Percentiles rank a stretch among this genome's conserved stretches.
These are phyloP conservation scores for Syzygium aqueum DNA, from an alignment of 345 rosid genomes.

Conservation along the genomic window DNA sequence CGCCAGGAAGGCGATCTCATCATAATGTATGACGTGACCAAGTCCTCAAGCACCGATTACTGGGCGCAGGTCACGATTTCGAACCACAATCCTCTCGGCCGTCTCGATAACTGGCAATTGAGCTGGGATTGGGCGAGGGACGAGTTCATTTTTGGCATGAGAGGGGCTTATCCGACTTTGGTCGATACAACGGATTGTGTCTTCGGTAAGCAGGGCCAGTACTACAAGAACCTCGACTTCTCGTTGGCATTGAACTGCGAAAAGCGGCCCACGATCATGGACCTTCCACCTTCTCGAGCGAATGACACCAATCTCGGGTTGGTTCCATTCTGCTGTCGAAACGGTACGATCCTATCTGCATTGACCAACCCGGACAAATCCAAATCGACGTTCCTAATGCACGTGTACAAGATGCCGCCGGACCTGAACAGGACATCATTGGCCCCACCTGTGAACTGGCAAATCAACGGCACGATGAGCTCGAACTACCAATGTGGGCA, in stretches of 20 bases:
- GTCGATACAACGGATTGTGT: conserved; percentile 31
- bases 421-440: conserved; percentile 30
- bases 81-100: conserved; percentile 32
- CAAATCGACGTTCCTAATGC: conserved; percentile 26
- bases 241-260: conserved; percentile 32
- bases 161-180: conserved; percentile 30
- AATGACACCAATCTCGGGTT: conserved; percentile 31
- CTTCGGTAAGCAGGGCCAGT: conserved; percentile 28
- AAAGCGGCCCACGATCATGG: conserved; percentile 28
- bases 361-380: conserved; percentile 27
- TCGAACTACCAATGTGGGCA: conserved; percentile 30
- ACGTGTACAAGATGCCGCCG: conserved; percentile 49
- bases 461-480: conserved; percentile 25
- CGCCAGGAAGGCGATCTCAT: conserved; percentile 35
- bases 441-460: conserved; percentile 40
- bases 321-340: conserved; percentile 40
- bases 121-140: conserved; percentile 57
- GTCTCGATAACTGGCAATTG: conserved; percentile 51
- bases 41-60: conserved; percentile 15
- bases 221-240: conserved; percentile 23
- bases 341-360: conserved; percentile 33
- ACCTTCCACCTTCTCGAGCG: conserved; percentile 26
- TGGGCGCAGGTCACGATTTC: conserved; percentile 37
- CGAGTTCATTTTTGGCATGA: conserved; percentile 41
- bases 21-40: conserved; percentile 32